Percentiles rank a stretch among this genome's conserved stretches.
phyloP scores from a whole-genome alignment of 177 flowering plant genomes.

The Telopea speciosissima region DNA sequence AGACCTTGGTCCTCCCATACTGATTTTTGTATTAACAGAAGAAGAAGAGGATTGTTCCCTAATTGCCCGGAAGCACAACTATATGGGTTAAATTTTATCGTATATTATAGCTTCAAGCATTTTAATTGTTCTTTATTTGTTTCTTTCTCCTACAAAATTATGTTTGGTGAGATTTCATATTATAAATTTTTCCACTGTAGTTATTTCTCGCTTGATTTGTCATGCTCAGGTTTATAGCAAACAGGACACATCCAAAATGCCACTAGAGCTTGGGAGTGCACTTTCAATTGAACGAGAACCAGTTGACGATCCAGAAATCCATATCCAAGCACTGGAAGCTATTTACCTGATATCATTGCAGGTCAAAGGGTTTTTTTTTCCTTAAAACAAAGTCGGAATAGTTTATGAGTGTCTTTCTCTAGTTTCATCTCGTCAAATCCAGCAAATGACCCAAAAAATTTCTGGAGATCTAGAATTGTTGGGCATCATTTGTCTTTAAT shows the following conservation, averaged over 20 bases:
- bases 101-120: neutral
- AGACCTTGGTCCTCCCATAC: too few relatives aligned
- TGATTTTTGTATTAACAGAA: too few relatives aligned
- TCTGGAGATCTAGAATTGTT: neutral
- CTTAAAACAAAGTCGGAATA: neutral
- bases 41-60: too few relatives aligned
- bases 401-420: neutral
- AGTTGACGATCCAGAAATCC: constrained; percentile 79
- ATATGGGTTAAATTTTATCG: neutral
- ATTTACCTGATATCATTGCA: constrained; percentile 73
- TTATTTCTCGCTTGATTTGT: neutral
- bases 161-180: neutral
- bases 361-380: constrained; percentile 27
- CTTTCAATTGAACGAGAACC: constrained; percentile 84
- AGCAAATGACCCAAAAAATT: neutral
- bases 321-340: constrained; percentile 72
- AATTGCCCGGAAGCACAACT: too few relatives aligned
- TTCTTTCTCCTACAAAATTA: neutral
- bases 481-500: neutral
- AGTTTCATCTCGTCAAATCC: neutral
- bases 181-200: neutral
- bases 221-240: constrained; percentile 55
- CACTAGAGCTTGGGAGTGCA: constrained; percentile 76
- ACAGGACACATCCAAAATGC: constrained; percentile 86
- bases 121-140: neutral